Evolutionary conservation across 331 rosid genomes (phyloP), one percentile per base, ranked within the genome.

Genomic region (Acacia concinna): DNA sequence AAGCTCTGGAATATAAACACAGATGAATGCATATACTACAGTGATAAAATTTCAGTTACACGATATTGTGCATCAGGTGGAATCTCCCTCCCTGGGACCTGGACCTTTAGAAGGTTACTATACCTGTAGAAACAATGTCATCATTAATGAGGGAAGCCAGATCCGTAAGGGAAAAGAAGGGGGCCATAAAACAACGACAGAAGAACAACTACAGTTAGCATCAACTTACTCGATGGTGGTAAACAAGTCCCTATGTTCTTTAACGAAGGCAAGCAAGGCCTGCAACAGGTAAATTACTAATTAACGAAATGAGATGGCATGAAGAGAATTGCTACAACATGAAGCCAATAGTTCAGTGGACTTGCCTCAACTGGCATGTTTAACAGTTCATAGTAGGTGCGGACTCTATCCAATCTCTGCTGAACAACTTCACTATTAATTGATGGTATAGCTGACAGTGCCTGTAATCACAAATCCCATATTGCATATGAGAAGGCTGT

Each of bases 291-390:
- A 81, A 32, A 76, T 63, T 75, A 80, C 68, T 54, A 68, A 73
- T 38, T 28, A 60, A 68, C 23, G n/a, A 82, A 63, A 47, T 83
- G 47, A 47, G 76, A 71, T 41, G 63, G 72, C 83, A 66, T 27
- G 21, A 76, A 17, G 65, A 77, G 54, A 57, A 63, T 30, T 46
- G 31, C 31, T 51, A 80, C 46, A 75, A 56, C 25, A 38, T n/a
- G 8, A 51, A 78, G 52, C 4, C n/a, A 44, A 57, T 14, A 62
- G 76, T 77, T 70, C 62, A 64, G 75, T 64, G 40, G 52, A 86
- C 91, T 93, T 88, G 83, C 99, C 97, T 96, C 99, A 78, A 89
- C 90, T 74, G 99, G 99, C 99, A 96, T 96, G 91, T 96, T 96
- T 84, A 96, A 73, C 73, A 96, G 91, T 84, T 96, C 99, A 68